A percentile compares a stretch with the other conserved stretches of the same genome.
Conservation (phyloP, 352 stramenopile genomes). For the Plasmopara muralis region DNA sequence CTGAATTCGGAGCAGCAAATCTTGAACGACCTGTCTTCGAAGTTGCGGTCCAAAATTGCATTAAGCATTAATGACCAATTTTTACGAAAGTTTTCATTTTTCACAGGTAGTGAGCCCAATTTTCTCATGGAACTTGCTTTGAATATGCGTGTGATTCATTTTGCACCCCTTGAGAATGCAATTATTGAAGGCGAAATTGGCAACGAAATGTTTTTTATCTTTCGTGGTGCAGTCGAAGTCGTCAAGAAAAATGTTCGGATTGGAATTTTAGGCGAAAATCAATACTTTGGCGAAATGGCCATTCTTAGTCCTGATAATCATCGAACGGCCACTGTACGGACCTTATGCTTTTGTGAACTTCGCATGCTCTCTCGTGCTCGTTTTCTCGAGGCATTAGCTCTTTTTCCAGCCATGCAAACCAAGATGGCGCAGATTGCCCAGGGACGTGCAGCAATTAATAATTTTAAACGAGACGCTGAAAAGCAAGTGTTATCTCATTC, state of each 20-base stretch:
- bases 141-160: slow-evolving; percentile 75
- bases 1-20: slow-evolving; percentile 58
- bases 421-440: slow-evolving; percentile 55
- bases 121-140: slow-evolving; percentile 74
- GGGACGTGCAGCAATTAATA: slow-evolving; percentile 13
- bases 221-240: slow-evolving; percentile 51
- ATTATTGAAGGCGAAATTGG: slow-evolving; percentile 50
- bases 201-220: slow-evolving; percentile 63
- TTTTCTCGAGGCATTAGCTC: slow-evolving; percentile 45
- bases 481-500: slow-evolving; percentile 16
- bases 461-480: slow-evolving; percentile 12
- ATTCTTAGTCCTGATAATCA: slow-evolving; percentile 58
- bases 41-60: slow-evolving; percentile 70
- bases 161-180: slow-evolving; percentile 35
- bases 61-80: slow-evolving; percentile 74
- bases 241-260: slow-evolving; percentile 44
- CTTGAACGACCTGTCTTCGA: slow-evolving; percentile 54
- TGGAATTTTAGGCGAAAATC: slow-evolving; percentile 57
- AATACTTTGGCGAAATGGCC: slow-evolving; percentile 76
- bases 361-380: slow-evolving; percentile 51
- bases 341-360: slow-evolving; percentile 63
- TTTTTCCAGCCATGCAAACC: slow-evolving; percentile 47
- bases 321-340: slow-evolving; percentile 56
- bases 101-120: slow-evolving; percentile 62
- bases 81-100: slow-evolving; percentile 71